Conservation (phyloP, 768 basidiomycete genomes). For the Sarcodon aspratus region DNA sequence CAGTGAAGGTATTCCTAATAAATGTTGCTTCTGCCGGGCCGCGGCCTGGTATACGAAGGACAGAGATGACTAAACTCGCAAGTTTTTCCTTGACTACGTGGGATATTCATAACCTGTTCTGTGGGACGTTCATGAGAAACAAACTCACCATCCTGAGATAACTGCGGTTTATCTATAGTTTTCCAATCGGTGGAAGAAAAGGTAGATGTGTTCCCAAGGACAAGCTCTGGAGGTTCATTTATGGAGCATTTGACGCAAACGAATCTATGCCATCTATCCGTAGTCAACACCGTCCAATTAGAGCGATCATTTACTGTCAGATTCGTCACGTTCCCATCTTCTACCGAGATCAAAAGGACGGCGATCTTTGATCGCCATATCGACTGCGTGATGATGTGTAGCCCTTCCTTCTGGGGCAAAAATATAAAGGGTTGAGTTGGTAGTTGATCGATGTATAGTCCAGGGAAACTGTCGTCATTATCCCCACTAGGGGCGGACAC, state of each 20-base stretch:
- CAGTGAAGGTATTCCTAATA: slow-evolving; percentile 16
- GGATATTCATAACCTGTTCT: not conserved
- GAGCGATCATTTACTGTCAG: slow-evolving; percentile 30
- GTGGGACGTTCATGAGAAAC: not conserved
- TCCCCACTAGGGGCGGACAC: slow-evolving; percentile 23
- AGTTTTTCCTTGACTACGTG: slow-evolving; percentile 34
- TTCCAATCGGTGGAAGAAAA: slow-evolving; percentile 19
- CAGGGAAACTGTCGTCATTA: slow-evolving; percentile 37
- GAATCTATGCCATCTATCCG: slow-evolving; percentile 29
- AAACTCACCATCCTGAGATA: slow-evolving; percentile 30
- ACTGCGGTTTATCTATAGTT: slow-evolving; percentile 29
- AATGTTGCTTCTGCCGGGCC: slow-evolving; percentile 45
- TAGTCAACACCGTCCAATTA: slow-evolving; percentile 45
- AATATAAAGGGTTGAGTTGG: slow-evolving; percentile 23
- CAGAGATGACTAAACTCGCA: slow-evolving; percentile 24
- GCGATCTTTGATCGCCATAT: slow-evolving; percentile 43
- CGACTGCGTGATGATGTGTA: slow-evolving; percentile 33
- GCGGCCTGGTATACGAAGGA: slow-evolving; percentile 39
- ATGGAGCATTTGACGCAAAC: slow-evolving; percentile 41
- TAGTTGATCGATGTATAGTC: slow-evolving; percentile 46
- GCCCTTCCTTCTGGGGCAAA: slow-evolving; percentile 12
- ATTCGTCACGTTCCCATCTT: slow-evolving; percentile 28
- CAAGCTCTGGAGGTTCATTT: slow-evolving; percentile 32
- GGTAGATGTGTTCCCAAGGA: slow-evolving; percentile 30
- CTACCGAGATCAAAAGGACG: slow-evolving; percentile 32